Conservation (phyloP, 2,329 filamentous ascomycete genomes). For the Curvularia spicifera region DNA sequence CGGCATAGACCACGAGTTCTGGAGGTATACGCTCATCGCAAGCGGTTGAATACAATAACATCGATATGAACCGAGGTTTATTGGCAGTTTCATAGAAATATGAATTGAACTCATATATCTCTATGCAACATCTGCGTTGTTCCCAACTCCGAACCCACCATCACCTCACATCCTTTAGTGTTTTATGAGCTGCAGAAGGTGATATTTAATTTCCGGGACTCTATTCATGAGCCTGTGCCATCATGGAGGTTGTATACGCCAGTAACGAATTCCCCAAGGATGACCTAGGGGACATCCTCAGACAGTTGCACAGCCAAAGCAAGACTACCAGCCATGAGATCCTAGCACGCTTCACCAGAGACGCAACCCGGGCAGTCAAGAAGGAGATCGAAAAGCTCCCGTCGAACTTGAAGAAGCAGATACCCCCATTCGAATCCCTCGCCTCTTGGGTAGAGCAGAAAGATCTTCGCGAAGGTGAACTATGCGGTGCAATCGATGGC, state of each 20-base stretch:
- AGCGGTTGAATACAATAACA: not conserved
- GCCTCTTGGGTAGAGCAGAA: slow-evolving; percentile 43
- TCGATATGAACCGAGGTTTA: not conserved
- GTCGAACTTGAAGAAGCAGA: slow-evolving; percentile 27
- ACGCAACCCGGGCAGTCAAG: slow-evolving; percentile 50
- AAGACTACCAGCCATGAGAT: slow-evolving; percentile 48
- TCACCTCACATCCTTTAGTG: not conserved
- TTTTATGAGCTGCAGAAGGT: not conserved
- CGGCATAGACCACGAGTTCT: not conserved
- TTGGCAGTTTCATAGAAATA: not conserved
- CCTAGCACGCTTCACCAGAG: slow-evolving; percentile 53
- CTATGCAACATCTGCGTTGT: too few relatives aligned
- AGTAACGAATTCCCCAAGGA: slow-evolving; percentile 59
- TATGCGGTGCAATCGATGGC: slow-evolving; percentile 56
- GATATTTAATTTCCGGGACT: not conserved
- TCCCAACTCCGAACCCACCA: not conserved
- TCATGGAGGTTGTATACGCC: slow-evolving; percentile 52
- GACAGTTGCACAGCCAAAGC: slow-evolving; percentile 50
- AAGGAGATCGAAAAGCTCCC: slow-evolving; percentile 50
- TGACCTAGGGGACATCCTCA: slow-evolving; percentile 51
- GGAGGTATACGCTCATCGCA: not conserved
- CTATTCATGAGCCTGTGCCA: not conserved
- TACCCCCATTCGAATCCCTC: slow-evolving; percentile 52
- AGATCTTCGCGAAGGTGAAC: slow-evolving; percentile 49
- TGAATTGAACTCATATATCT: not conserved